Conservation (phyloP, 805 yeast genomes). For the Starmera quercuum region DNA sequence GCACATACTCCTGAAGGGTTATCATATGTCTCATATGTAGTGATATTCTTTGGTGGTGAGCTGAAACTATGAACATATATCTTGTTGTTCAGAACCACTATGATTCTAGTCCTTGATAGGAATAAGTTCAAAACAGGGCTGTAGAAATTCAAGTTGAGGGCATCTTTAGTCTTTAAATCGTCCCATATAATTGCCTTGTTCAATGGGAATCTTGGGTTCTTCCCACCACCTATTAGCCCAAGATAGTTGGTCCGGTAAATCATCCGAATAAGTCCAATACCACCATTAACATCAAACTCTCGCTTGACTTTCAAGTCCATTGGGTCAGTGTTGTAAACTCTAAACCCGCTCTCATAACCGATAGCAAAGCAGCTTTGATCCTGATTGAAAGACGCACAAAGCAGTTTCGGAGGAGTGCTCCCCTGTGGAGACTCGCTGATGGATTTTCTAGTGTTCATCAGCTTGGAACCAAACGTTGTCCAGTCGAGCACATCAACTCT, state of each 20-base stretch:
- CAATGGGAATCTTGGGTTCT: slow-evolving; percentile 66
- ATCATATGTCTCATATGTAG: slow-evolving; percentile 20
- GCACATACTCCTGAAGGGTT: slow-evolving; percentile 20
- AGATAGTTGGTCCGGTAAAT: slow-evolving; percentile 85
- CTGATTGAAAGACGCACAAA: slow-evolving; percentile 55
- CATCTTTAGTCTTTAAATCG: slow-evolving; percentile 70
- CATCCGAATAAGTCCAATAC: slow-evolving; percentile 76
- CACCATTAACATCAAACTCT: slow-evolving; percentile 35
- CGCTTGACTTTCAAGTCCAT: slow-evolving; percentile 67
- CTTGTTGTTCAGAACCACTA: slow-evolving; percentile 61
- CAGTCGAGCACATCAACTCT: too few relatives aligned
- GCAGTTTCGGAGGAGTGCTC: slow-evolving; percentile 7
- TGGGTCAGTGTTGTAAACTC: slow-evolving; percentile 84
- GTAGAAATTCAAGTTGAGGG: slow-evolving; percentile 67
- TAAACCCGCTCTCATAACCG: slow-evolving; percentile 73
- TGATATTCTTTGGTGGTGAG: slow-evolving; percentile 62
- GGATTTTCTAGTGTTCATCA: slow-evolving; percentile 19
- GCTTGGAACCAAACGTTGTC: too few relatives aligned
- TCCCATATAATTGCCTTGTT: slow-evolving; percentile 89
- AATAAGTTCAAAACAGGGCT: slow-evolving; percentile 69
- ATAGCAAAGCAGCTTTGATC: slow-evolving; percentile 87
- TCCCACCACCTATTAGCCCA: slow-evolving; percentile 87
- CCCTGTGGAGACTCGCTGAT: slow-evolving; percentile 7
- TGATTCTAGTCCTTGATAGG: slow-evolving; percentile 66
- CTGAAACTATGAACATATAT: slow-evolving; percentile 75